A percentile compares a stretch with the other conserved stretches of the same genome.
Conservation (phyloP, 352 stramenopile genomes). For the Pythium oligandrum region DNA sequence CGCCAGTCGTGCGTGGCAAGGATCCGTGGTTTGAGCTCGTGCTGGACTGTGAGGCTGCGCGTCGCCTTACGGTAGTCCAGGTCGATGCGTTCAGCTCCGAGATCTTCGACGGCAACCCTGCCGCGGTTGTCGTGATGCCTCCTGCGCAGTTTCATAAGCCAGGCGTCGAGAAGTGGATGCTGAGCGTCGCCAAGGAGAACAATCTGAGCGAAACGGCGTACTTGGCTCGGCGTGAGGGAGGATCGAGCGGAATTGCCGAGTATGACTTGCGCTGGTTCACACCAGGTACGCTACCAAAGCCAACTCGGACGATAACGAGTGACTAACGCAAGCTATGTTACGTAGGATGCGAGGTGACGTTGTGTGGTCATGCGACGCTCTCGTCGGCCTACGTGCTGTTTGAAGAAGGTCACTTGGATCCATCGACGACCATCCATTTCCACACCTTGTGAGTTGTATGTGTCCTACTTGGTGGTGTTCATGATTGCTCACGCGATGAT, state of each 20-base stretch:
- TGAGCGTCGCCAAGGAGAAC: conserved; percentile 85
- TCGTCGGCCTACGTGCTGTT: conserved; percentile 78
- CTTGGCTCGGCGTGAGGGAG: conserved; percentile 28
- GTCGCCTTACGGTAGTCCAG: conserved; percentile 30
- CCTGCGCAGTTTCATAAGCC: conserved; percentile 25
- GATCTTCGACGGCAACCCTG: conserved; percentile 86
- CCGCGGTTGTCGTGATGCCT: conserved; percentile 78
- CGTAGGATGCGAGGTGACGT: conserved; percentile 62
- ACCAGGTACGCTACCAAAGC: conserved; percentile 24
- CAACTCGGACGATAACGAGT: too few relatives aligned
- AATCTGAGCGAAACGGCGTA: conserved; percentile 93
- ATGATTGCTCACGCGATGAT: too few relatives aligned
- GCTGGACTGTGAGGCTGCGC: conserved; percentile 38
- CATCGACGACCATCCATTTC: conserved; percentile 49
- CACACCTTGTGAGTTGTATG: conserved; percentile 42
- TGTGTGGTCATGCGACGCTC: conserved; percentile 92
- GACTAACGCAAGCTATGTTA: conserved; percentile 1
- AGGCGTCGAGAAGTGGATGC: conserved; percentile 39
- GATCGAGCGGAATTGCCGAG: conserved; percentile 12
- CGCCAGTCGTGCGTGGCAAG: conserved; percentile 71
- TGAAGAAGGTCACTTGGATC: conserved; percentile 34
- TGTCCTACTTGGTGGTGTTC: too few relatives aligned
- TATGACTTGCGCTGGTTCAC: conserved; percentile 68
- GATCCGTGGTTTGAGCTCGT: conserved; percentile 81
- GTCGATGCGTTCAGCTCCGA: conserved; percentile 69